phyloP scores from a whole-genome alignment of 768 basidiomycete genomes.

The Crepidotus variabilis region DNA sequence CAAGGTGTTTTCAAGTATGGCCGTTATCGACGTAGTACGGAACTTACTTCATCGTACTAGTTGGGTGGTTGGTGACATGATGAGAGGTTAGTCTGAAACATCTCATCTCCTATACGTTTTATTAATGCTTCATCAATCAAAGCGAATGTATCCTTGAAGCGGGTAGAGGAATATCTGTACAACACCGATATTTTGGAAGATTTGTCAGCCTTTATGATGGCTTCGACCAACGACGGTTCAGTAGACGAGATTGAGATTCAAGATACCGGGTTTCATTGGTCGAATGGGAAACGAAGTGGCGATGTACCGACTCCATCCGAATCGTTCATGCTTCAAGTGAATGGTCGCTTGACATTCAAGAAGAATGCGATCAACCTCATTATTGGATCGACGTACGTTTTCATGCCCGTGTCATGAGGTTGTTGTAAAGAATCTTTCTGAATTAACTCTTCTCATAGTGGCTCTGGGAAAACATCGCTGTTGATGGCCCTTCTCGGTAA shows the following conservation, averaged over 20 bases:
- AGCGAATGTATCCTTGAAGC: constrained; percentile 61
- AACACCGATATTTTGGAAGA: constrained; percentile 48
- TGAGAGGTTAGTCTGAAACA: constrained; percentile 10
- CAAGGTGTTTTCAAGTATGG: constrained; percentile 51
- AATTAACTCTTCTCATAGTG: constrained; percentile 13
- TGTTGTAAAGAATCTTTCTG: no score
- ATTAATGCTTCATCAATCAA: background rate
- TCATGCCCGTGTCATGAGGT: background rate
- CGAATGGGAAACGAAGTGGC: constrained; percentile 29
- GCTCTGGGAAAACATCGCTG: constrained; percentile 60
- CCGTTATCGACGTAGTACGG: constrained; percentile 62
- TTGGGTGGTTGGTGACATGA: constrained; percentile 17
- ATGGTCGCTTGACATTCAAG: constrained; percentile 53
- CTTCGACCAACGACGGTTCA: background rate
- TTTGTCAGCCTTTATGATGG: constrained; percentile 21
- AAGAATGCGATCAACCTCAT: constrained; percentile 52
- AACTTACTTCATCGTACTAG: constrained; percentile 41
- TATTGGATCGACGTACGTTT: constrained; percentile 46
- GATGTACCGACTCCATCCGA: constrained; percentile 37
- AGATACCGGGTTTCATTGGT: constrained; percentile 57
- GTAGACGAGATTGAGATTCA: constrained; percentile 42
- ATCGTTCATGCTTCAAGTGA: constrained; percentile 46
- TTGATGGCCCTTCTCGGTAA: constrained; percentile 58
- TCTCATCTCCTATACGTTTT: background rate
- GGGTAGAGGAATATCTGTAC: constrained; percentile 37